Evolutionary conservation across 2,329 filamentous ascomycete species (phyloP).

Genomic region (Raffaelea deltoideospora): DNA sequence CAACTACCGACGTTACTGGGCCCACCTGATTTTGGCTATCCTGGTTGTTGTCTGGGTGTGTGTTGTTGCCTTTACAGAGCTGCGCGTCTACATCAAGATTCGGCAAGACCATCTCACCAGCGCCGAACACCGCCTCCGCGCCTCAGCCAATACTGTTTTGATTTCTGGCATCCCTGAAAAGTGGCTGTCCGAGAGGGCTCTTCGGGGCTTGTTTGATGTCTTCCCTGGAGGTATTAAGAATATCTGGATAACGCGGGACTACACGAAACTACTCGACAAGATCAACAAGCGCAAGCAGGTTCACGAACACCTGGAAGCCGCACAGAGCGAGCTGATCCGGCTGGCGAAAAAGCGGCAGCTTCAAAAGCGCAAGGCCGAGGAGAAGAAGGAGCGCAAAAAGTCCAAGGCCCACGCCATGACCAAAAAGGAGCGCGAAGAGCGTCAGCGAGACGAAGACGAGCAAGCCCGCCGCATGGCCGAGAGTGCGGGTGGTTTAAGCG

Average conservation of each 20-base stretch:
- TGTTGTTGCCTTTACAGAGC: slow-evolving; percentile 71
- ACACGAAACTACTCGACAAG: slow-evolving; percentile 70
- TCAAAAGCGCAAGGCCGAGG: slow-evolving; percentile 48
- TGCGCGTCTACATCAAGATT: slow-evolving; percentile 79
- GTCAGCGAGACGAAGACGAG: slow-evolving; percentile 31
- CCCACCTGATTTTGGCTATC: slow-evolving; percentile 68
- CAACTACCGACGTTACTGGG: slow-evolving; percentile 61
- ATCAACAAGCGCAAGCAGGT: slow-evolving; percentile 60
- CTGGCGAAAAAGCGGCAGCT: slow-evolving; percentile 64
- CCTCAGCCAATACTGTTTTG: slow-evolving; percentile 88
- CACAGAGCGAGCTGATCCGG: slow-evolving; percentile 73
- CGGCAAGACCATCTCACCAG: slow-evolving; percentile 91
- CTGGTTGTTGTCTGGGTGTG: slow-evolving; percentile 72
- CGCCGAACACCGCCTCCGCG: slow-evolving; percentile 81
- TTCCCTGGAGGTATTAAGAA: slow-evolving; percentile 92
- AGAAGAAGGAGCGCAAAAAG: slow-evolving; percentile 46
- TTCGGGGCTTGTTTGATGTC: slow-evolving; percentile 79
- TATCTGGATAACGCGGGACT: slow-evolving; percentile 90
- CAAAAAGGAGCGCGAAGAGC: slow-evolving; percentile 33
- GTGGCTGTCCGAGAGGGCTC: slow-evolving; percentile 73
- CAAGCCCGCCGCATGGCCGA: slow-evolving; percentile 35
- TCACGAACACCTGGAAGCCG: slow-evolving; percentile 57
- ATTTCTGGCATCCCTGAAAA: slow-evolving; percentile 82
- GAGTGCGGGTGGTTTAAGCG: slow-evolving; percentile 30
- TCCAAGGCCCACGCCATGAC: slow-evolving; percentile 31